phyloP scores from a whole-genome alignment of 2,329 filamentous ascomycete genomes.

The Xylaria sp. region DNA sequence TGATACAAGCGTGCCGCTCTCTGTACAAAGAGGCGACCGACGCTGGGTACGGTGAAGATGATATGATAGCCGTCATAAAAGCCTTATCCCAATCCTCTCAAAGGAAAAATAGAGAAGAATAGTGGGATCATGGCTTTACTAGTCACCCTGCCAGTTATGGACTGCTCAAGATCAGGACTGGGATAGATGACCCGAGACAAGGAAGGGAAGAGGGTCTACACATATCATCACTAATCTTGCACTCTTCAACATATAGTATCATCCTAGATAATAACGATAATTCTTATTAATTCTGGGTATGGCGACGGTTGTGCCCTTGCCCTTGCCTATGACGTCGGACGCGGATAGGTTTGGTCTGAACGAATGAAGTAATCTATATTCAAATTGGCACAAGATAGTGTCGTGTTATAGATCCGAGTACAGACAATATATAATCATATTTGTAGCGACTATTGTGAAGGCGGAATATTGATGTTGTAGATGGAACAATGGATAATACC shows the following conservation, averaged over 20 bases:
- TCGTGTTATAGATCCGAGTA: not conserved
- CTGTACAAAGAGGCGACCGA: constrained; percentile 43
- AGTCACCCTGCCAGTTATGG: not conserved
- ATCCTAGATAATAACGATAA: not conserved
- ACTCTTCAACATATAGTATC: not conserved
- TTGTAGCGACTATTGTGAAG: not conserved
- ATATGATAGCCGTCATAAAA: constrained; percentile 47
- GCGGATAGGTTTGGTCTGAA: not conserved
- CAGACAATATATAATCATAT: not conserved
- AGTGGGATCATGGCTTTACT: not conserved
- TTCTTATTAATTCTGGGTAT: not conserved
- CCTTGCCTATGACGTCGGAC: not conserved
- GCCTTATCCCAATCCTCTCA: constrained; percentile 8
- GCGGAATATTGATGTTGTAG: not conserved
- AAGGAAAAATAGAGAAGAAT: not conserved
- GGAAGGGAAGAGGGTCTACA: not conserved
- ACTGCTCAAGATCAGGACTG: not conserved
- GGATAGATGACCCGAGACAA: not conserved
- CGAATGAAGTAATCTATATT: not conserved
- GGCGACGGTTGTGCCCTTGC: too few species aligned
- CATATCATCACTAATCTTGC: not conserved
- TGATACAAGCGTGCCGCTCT: constrained; percentile 39
- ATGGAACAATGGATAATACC: not conserved
- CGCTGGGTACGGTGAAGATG: constrained; percentile 42
- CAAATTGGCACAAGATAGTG: not conserved